Base-by-base conservation (phyloP, 805 yeast species). In the Saccharomycopsis vini region DNA sequence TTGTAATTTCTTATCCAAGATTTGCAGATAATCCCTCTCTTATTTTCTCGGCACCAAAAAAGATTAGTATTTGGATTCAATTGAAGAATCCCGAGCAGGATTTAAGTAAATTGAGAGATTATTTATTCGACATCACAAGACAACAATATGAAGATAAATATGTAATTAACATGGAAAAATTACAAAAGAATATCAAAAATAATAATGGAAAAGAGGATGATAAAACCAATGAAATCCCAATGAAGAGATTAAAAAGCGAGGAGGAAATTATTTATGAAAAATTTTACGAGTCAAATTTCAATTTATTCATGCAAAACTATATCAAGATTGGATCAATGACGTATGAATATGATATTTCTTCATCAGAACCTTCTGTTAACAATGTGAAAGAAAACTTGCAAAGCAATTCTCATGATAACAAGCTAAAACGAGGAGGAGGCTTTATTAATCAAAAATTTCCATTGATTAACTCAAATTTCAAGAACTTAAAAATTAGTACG, bases 41-140 rank as follows among this genome's bases (percentile, higher is more conserved):
- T 21, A 54, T 67, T 54, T 61, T 62, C 29, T 62, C 71, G 4
- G 66, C 69, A 7, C 73, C 73, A 3, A 60, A 57, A 34, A 45
- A 40, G 4, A 52, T 64, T 1, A 54, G 65, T 3, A 46, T 67
- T 1, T 67, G 56, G 50, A 56, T 62, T 9, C 53, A 53, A 19
- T 47, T 60, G 22, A 40, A 52, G 47, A 38, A 36, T 29, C 40
- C 57, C 47, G 47, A 35, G 43, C 13, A 33, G 19, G 37, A 51
- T 40, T 22, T 29, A 15, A 9, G 33, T 9, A 35, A 30, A 13
- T 18, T 46, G 10, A 20, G 31, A 22, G 29, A 38, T 5, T 37
- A 42, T 19, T 28, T 43, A 19, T 40, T 39, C 15, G 31, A 39
- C n/a, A 36, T 24, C 15, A 38, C 49, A 5, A 38, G 35, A 21